Evolutionary conservation across 305 asterid genomes (phyloP), one percentile per base, ranked within the genome.

Genomic region (Fraxinus platypoda): DNA sequence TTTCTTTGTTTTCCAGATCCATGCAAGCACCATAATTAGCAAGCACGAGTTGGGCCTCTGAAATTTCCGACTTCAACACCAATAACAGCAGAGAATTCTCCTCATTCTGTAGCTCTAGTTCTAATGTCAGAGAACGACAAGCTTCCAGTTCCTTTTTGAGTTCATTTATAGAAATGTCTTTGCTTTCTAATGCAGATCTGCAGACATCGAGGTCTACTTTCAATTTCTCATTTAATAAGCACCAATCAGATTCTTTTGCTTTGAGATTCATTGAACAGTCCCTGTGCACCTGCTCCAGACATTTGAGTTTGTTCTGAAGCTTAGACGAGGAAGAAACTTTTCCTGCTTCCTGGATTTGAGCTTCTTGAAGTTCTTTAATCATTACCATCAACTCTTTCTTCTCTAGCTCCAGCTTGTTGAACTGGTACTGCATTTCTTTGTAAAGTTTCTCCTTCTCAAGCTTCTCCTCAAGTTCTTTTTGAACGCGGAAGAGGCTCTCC

Each of bases 381-480:
- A 93, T 87, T 43, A 59, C 62, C 85, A 87, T 77, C 85, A 93
- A 28, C 73, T 94, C 99, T 82, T 90, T 86, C 82, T 92, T 95
- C 80, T 94, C 99, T 85, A 88, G 93, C 87, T 93, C 92, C 87
- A 89, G 74, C 83, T 87, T 89, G 85, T 84, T 90, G 82, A 90
- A 88, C 82, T 90, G 95, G 84, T 94, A 91, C 88, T 93, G 97
- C 96, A 91, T 94, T 83, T 95, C 99, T 79, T 89, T 94, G 89
- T 90, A 87, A 73, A 86, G 88, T 73, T 89, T 76, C 79, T 94
- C 97, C 82, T 84, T 90, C 82, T 82, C 89, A 30, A 89, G 87
- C 83, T 92, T 93, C 62, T 84, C 91, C 76, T 93, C 97, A 6
- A 88, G 90, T 85, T 91, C 94, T 38, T 84, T 80, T 17, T 87